Evolutionary conservation across 768 basidiomycete species (phyloP).

Genomic region (Kwoniella sp.): DNA sequence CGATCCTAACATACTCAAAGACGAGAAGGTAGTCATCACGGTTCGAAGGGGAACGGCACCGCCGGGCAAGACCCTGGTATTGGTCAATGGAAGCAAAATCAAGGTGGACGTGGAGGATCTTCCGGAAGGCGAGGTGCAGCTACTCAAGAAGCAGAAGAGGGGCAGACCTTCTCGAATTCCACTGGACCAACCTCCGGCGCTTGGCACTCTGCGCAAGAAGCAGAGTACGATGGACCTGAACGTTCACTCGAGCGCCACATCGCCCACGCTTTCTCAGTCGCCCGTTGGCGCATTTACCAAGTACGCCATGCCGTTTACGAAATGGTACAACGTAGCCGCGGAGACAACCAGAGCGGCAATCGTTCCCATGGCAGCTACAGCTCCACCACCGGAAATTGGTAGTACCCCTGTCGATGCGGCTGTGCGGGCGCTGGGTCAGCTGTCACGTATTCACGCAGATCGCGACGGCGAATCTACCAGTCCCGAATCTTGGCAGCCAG

Average conservation of each 20-base stretch:
- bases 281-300: slow-evolving; percentile 23
- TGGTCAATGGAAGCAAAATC: slow-evolving; percentile 82
- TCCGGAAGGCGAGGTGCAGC: slow-evolving; percentile 77
- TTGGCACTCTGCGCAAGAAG: slow-evolving; percentile 40
- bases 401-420: slow-evolving; percentile 52
- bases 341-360: slow-evolving; percentile 42
- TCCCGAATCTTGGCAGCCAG: slow-evolving; percentile 66
- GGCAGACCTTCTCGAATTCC: slow-evolving; percentile 80
- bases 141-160: slow-evolving; percentile 74
- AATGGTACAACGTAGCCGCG: slow-evolving; percentile 40
- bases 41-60: slow-evolving; percentile 64
- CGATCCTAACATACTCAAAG: slow-evolving; percentile 68
- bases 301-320: slow-evolving; percentile 33
- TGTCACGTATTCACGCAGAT: slow-evolving; percentile 65
- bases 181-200: slow-evolving; percentile 70
- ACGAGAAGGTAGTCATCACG: slow-evolving; percentile 69
- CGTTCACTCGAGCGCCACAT: slow-evolving; percentile 4
- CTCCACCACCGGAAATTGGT: slow-evolving; percentile 15
- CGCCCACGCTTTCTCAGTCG: slow-evolving; percentile 50
- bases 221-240: slow-evolving; percentile 28
- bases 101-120: slow-evolving; percentile 85
- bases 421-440: slow-evolving; percentile 73
- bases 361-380: slow-evolving; percentile 35
- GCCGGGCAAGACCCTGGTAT: slow-evolving; percentile 64
- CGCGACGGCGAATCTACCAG: slow-evolving; percentile 53